A percentile compares a stretch with the other conserved stretches of the same genome.
These are phyloP conservation scores for Penstemon barbatus DNA, from an alignment of 257 asterid species.

Conservation along the genomic window DNA sequence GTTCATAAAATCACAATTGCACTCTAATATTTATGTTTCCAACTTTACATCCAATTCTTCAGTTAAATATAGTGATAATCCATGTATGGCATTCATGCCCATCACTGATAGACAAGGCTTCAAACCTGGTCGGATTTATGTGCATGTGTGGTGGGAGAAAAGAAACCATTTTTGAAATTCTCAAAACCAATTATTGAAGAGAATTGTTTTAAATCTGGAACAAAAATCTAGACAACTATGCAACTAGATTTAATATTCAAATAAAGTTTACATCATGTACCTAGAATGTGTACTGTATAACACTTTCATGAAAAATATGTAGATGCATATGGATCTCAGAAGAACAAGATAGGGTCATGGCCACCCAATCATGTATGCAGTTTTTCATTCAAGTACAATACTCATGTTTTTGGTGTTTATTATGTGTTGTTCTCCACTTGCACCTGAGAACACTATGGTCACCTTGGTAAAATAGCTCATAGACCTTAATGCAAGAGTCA, in stretches of 20 bases:
- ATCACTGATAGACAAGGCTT: slow-evolving; percentile 1
- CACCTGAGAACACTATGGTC: background rate
- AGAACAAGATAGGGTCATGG: background rate
- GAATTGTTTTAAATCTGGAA: background rate
- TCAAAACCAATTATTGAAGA: too few species aligned
- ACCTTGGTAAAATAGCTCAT: background rate
- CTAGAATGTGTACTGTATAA: background rate
- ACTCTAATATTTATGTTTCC: background rate
- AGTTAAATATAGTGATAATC: background rate
- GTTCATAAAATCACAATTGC: slow-evolving; percentile 11
- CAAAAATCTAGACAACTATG: background rate
- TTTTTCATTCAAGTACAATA: background rate
- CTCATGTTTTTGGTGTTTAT: background rate
- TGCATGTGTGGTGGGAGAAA: too few species aligned
- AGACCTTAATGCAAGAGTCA: background rate
- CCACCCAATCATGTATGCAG: slow-evolving; percentile 6
- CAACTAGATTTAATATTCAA: background rate
- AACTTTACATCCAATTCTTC: background rate
- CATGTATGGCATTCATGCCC: background rate
- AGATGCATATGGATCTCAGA: background rate
- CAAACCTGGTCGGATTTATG: background rate
- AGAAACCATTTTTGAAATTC: background rate
- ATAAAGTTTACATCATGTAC: slow-evolving; percentile 3
- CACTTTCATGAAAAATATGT: background rate
- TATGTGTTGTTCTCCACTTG: background rate